These are phyloP conservation scores for Malus sieversii DNA, from an alignment of 306 rosid species.

Conservation along the genomic window DNA sequence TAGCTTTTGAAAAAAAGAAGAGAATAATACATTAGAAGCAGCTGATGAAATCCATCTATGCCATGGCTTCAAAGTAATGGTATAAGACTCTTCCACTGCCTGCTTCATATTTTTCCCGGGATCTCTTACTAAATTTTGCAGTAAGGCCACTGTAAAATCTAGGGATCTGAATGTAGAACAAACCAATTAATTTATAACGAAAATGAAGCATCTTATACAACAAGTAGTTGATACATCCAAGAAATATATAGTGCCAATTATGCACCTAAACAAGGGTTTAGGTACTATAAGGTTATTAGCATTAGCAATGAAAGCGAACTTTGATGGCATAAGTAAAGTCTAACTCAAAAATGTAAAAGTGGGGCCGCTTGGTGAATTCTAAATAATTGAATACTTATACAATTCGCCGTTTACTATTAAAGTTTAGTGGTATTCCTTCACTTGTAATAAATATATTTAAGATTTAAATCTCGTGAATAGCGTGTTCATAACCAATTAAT, in stretches of 20 bases:
- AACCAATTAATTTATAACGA: not conserved
- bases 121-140: constrained; percentile 41
- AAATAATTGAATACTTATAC: too few species aligned
- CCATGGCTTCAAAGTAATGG: constrained; percentile 67
- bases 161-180: constrained; percentile 42
- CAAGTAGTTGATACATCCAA: not conserved
- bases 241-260: not conserved
- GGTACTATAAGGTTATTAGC: not conserved
- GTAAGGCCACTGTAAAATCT: constrained; percentile 56
- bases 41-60: constrained; percentile 97
- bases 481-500: too few species aligned
- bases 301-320: not conserved
- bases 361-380: not conserved
- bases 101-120: constrained; percentile 51
- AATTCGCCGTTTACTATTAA: too few species aligned
- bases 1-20: not conserved
- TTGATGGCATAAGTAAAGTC: not conserved
- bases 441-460: fast-evolving
- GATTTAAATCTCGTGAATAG: too few species aligned
- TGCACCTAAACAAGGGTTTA: not conserved
- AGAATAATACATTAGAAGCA: constrained; percentile 57
- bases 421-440: too few species aligned
- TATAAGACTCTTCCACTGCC: constrained; percentile 73
- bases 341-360: not conserved
- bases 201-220: not conserved